phyloP scores from a whole-genome alignment of 2,329 filamentous ascomycete species.

The Hortaea sp. region DNA sequence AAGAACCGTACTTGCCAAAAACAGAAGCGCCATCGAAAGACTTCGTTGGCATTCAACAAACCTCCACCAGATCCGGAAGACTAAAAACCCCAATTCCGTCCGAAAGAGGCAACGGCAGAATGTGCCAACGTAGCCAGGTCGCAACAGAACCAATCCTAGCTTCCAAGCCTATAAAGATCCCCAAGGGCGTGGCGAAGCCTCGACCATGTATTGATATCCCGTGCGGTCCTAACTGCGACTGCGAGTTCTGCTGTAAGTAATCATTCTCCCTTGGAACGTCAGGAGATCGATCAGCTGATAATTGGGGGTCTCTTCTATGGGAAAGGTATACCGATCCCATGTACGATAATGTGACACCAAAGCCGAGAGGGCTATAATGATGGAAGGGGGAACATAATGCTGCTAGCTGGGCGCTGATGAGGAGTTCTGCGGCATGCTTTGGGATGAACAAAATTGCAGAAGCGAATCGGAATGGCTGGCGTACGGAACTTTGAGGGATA shows the following conservation, averaged over 20 bases:
- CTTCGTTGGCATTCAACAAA: too few species aligned
- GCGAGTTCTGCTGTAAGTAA: slow-evolving; percentile 18
- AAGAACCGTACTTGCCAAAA: too few species aligned
- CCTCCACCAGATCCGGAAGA: too few species aligned
- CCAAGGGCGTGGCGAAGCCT: slow-evolving; percentile 7
- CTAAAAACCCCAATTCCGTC: too few species aligned
- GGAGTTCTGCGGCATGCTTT: too few species aligned
- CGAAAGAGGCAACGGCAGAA: slow-evolving; percentile 1
- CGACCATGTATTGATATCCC: slow-evolving; percentile 16
- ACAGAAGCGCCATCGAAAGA: too few species aligned
- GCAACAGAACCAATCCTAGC: neutral
- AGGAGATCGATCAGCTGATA: neutral
- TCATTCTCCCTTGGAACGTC: slow-evolving; percentile 14
- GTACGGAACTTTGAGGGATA: too few species aligned
- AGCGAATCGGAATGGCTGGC: too few species aligned
- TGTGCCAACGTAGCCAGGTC: slow-evolving; percentile 7
- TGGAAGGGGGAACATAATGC: too few species aligned
- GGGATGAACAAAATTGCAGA: too few species aligned
- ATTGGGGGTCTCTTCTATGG: neutral
- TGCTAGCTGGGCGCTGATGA: too few species aligned
- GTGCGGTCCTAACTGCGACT: slow-evolving; percentile 15
- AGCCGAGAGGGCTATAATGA: too few species aligned
- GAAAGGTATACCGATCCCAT: neutral
- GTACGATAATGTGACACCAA: slow-evolving; percentile 4
- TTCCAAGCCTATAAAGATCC: slow-evolving; percentile 11